Evolutionary conservation across 495 filamentous ascomycete species (phyloP), one percentile per base, ranked within the genome.

Genomic region (Xeromyces bisporus): DNA sequence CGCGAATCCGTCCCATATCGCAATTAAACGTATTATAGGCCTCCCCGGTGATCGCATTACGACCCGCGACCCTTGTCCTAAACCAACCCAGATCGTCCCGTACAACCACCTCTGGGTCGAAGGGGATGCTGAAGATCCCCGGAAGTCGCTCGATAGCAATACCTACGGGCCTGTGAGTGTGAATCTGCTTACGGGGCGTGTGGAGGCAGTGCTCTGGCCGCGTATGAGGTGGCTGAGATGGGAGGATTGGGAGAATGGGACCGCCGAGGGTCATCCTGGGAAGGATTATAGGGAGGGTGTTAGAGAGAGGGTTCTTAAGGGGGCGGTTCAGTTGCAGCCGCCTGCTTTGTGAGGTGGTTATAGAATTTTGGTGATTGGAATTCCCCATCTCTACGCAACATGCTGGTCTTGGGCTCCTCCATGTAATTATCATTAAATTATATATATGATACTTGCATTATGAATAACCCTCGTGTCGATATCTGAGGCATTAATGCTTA

Each of bases 61-160:
- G 7, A 77, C 76, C 2, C 58, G 66, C 32, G 56, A 61, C 23
- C 75, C 75, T 10, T 80, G 71, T 45, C 62, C 72, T 17, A 55
- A 66, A 16, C 34, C 50, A 1, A 59, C 53, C 6, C 67, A 71
- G 37, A 57, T 63, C 18, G 64, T 87, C 9, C 78, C 79, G 0
- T 58, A 58, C 23, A 77, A 77, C 3, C 77, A 85, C 58, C 58
- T 85, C 21, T 87, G 80, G 80, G 59, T 87, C 11, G 78, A 85
- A 43, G 80, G 80, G 0, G 80, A 83, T 47, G 66, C 62, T 10
- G 49, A 53, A 25, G 65, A 73, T 36, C 60, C 55, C 16, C 36
- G 40, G 10, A 55, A 65, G 37, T 72, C 68, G 38, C 47, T 70
- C 32, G 80, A 87, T 46, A 83, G 77, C 44, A 83, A 84, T 53